Evolutionary conservation across 768 basidiomycete genomes (phyloP), one percentile per base, ranked within the genome.

Genomic region (Lepiota brunneoincarnata): DNA sequence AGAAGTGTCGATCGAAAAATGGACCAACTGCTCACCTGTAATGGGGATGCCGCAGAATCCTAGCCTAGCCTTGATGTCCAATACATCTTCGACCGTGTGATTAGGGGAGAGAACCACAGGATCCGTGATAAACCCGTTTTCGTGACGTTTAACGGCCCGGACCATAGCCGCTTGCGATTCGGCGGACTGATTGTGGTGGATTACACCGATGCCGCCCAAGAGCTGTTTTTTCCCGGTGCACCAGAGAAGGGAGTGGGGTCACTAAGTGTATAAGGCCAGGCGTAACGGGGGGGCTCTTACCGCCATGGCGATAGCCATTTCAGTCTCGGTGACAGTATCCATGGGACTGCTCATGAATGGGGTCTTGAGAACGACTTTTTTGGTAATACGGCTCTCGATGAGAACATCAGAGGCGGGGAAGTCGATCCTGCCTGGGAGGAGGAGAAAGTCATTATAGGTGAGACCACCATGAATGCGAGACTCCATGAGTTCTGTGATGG

Each of bases 31-130:
- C 93, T 64, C 60, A 96, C 93, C 92, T 34, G 97, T 98, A 70
- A 99, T 93, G 37, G 97, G 97, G 47, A 98, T 93, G 58, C 97
- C 96, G 62, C 91, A 93, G 70, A 97, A 99, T 1, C 97, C 97
- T 15, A 92, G 85, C 42, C 83, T 78, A 26, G 84, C 86, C 71
- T 98, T 98, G 74, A 98, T 90, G 58, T 93, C 90, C 45, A 97
- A 77, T 12, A 98, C 96, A 58, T 98, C 91, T 57, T 87, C 89
- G 26, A 96, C 92, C 38, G 75, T 72, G 61, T 90, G 80, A 21
- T 78, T 67, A 0, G 94, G 93, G 10, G 87, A 84, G 26, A 98
- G 76, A 49, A 93, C 92, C 57, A 98, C 81, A 12, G 97, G 97
- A 60, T 97, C 93, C 49, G 90, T 83, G 71, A 98, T 99, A 75